These are phyloP conservation scores for Alternaria longipes DNA, from an alignment of 2,329 filamentous ascomycete species.

Conservation along the genomic window DNA sequence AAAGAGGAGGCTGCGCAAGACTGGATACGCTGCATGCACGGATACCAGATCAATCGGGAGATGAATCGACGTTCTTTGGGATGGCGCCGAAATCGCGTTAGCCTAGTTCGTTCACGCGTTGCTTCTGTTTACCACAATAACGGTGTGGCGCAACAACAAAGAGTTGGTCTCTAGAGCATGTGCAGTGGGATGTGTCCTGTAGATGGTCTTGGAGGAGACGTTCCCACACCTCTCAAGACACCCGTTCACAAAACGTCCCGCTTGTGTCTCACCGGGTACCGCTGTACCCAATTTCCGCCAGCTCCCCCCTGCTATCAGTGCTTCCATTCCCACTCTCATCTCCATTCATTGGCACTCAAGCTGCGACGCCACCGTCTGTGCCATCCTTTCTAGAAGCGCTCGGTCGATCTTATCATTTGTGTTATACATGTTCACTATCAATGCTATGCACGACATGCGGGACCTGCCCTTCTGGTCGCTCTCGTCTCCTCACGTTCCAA, in stretches of 20 bases:
- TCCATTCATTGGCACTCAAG: conserved; percentile 5
- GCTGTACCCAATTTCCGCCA: conserved; percentile 21
- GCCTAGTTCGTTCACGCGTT: conserved; percentile 13
- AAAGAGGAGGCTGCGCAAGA: conserved; percentile 26
- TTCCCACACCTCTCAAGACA: conserved; percentile 5
- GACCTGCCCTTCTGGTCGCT: neutral
- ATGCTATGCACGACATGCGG: conserved; percentile 2
- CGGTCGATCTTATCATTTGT: conserved; percentile 8
- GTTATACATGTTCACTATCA: conserved; percentile 12
- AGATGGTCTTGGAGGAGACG: conserved; percentile 2
- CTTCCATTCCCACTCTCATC: conserved; percentile 11
- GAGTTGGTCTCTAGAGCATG: neutral
- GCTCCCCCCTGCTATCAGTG: conserved; percentile 19
- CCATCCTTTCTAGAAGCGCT: conserved; percentile 1
- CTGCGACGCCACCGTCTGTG: conserved; percentile 14
- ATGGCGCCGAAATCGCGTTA: conserved; percentile 13
- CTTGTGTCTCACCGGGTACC: conserved; percentile 18
- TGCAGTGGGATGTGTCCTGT: conserved; percentile 3
- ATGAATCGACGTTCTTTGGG: conserved; percentile 21
- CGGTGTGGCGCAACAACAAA: conserved; percentile 9
- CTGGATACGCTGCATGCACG: conserved; percentile 25
- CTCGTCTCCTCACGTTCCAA: neutral
- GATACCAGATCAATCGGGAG: conserved; percentile 19
- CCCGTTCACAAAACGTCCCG: conserved; percentile 17
- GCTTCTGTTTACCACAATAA: conserved; percentile 15